Conservation (phyloP, 1,284 basidiomycete genomes). For the Rugosomyces carneus region DNA sequence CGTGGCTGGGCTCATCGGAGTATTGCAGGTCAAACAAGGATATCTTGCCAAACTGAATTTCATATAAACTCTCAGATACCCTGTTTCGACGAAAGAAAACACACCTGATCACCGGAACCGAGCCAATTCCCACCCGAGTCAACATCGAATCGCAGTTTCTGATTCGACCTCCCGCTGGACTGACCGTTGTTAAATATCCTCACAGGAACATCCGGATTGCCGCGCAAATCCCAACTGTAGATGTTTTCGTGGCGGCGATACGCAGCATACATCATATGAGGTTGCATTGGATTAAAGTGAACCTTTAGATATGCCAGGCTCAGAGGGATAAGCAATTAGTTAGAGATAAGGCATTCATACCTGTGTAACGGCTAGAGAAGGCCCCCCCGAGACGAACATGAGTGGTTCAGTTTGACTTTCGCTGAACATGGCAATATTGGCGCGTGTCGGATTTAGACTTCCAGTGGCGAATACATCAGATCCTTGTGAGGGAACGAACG, state of each 20-base stretch:
- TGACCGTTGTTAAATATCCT: constrained; percentile 25
- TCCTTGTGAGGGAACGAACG: constrained; percentile 64
- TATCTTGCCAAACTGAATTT: constrained; percentile 29
- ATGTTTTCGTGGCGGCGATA: constrained; percentile 65
- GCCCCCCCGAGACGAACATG: constrained; percentile 56
- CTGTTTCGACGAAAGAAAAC: not conserved
- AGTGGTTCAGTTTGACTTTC: constrained; percentile 53
- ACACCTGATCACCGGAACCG: constrained; percentile 66
- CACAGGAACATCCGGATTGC: constrained; percentile 46
- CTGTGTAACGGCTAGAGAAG: constrained; percentile 65
- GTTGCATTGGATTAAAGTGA: constrained; percentile 69
- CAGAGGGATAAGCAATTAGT: not conserved
- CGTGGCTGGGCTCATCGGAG: not conserved
- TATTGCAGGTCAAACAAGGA: constrained; percentile 38
- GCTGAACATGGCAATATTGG: constrained; percentile 73
- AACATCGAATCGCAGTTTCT: constrained; percentile 72
- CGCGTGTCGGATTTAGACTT: constrained; percentile 46
- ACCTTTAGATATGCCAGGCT: constrained; percentile 42
- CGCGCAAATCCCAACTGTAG: constrained; percentile 76
- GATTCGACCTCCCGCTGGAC: constrained; percentile 51
- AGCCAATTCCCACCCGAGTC: constrained; percentile 69
- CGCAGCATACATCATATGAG: constrained; percentile 72
- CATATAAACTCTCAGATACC: not conserved
- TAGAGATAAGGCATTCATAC: constrained; percentile 30
- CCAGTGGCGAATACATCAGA: constrained; percentile 73